Evolutionary conservation across 345 rosid genomes (phyloP), one percentile per base, ranked within the genome.

Genomic region (Crucihimalaya himalaica): DNA sequence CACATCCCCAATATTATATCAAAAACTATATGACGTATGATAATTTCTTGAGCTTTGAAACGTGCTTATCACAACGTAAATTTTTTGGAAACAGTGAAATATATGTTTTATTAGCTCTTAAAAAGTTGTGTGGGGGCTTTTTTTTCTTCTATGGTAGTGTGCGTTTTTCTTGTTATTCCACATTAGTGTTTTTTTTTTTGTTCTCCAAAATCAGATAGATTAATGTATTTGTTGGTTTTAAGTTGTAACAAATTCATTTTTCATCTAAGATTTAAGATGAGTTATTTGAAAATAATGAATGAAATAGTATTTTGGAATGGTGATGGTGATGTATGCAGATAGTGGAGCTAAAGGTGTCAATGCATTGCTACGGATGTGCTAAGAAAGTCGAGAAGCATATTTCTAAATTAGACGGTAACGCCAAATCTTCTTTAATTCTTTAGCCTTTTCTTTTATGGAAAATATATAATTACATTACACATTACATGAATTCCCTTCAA

Each of bases 331-430:
- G 43, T 76, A 15, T 80, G 83, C 46, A 93, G 97, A 84, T 82
- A 83, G 97, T 90, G 84, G 89, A 88, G 74, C 79, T 90, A 57
- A 83, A 86, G 81, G 98, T 90, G 73, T 87, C 98, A 28, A 89
- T 90, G 89, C 96, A 93, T 79, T 93, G 98, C 80, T 61, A 81
- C 54, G 98, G 97, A n/a, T 93, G 98, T 66, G 97, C 97, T 5
- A 90, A 83, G 76, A 90, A 84, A 80, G 97, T 93, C 23, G 89
- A 90, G 87, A 93, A 90, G 81, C 98, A 93, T 73, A 82, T 93
- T 74, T 81, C 96, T 21, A 93, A 87, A 79, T 62, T 93, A 70
- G 96, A 90, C 50, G 98, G 98, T 90, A 84, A 34, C 50, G 58
- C 71, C 70, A 76, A 70, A 54, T 55, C 53, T 55, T 69, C 79